These are phyloP conservation scores for Suillus variegatus DNA, from an alignment of 768 basidiomycete genomes.

Conservation along the genomic window DNA sequence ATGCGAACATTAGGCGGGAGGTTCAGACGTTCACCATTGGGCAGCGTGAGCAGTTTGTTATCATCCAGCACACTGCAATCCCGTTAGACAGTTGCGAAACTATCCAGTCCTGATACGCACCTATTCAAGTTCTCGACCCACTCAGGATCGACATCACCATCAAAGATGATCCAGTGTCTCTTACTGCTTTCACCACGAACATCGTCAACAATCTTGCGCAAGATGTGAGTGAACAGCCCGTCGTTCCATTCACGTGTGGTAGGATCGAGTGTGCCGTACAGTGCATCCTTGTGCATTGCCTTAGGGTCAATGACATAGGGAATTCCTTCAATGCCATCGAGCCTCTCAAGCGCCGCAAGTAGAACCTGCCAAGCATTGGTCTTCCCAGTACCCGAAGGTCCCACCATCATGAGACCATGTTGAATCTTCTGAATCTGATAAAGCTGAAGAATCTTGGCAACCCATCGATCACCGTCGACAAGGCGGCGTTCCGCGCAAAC, in stretches of 20 bases:
- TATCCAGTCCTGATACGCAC: conserved; percentile 41
- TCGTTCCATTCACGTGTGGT: conserved; percentile 99
- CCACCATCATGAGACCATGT: conserved; percentile 99
- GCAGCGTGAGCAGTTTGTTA: conserved; percentile 95
- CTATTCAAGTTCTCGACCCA: conserved; percentile 99
- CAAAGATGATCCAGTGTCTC: conserved; percentile 99
- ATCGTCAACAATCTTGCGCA: conserved; percentile 97
- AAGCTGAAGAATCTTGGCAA: conserved; percentile 93
- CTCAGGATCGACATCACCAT: conserved; percentile 99
- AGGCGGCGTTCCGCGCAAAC: conserved; percentile 87
- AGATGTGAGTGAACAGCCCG: conserved; percentile 95
- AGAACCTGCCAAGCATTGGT: conserved; percentile 97
- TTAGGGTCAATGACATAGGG: conserved; percentile 98
- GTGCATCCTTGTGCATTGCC: conserved; percentile 97
- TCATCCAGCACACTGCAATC: conserved; percentile 88
- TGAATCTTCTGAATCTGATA: conserved; percentile 99
- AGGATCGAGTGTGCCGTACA: conserved; percentile 95
- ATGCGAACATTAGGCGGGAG: conserved; percentile 96
- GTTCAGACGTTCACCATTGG: conserved; percentile 97
- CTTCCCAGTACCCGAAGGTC: conserved; percentile 95
- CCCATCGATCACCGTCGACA: conserved; percentile 87
- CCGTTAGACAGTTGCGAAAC: background rate
- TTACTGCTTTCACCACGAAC: conserved; percentile 97
- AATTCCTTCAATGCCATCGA: conserved; percentile 91
- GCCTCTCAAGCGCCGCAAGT: conserved; percentile 82